Percentiles rank a stretch among this genome's conserved stretches.
Conservation (phyloP, 2,329 filamentous ascomycete genomes). For the Bretziella fagacearum region DNA sequence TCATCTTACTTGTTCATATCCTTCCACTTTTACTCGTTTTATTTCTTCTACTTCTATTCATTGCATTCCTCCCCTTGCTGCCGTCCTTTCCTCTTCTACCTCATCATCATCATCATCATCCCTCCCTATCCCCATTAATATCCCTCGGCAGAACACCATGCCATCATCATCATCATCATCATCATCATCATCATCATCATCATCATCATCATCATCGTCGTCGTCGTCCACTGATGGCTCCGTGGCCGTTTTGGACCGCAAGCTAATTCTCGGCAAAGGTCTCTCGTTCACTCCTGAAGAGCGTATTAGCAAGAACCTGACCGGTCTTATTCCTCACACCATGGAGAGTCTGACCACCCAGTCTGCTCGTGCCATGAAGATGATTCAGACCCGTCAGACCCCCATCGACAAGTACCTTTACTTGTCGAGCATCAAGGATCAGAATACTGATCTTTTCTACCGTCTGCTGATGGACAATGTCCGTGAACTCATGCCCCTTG, state of each 20-base stretch:
- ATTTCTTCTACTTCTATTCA: slow-evolving; percentile 12
- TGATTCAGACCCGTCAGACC: slow-evolving; percentile 53
- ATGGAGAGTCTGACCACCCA: slow-evolving; percentile 44
- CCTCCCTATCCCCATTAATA: background rate
- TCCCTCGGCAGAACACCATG: no score
- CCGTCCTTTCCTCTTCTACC: background rate
- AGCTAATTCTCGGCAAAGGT: slow-evolving; percentile 25
- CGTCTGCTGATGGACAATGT: slow-evolving; percentile 62
- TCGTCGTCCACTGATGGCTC: background rate
- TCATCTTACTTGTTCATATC: slow-evolving; percentile 6
- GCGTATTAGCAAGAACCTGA: slow-evolving; percentile 46
- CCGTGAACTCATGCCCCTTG: slow-evolving; percentile 63
- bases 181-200: background rate
- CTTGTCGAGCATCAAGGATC: slow-evolving; percentile 55
- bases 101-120: background rate
- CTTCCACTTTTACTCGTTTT: slow-evolving; percentile 8
- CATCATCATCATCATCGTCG: slow-evolving; percentile 2
- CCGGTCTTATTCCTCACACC: slow-evolving; percentile 46
- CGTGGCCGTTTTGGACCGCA: slow-evolving; percentile 5
- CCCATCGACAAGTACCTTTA: slow-evolving; percentile 72
- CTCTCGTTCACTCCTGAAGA: slow-evolving; percentile 48
- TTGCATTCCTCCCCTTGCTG: slow-evolving; percentile 2
- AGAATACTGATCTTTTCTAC: slow-evolving; percentile 71
- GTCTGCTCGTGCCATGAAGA: slow-evolving; percentile 51
- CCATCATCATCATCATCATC: background rate